These are phyloP conservation scores for Blastomyces percursus DNA, from an alignment of 2,329 filamentous ascomycete genomes.

Conservation along the genomic window DNA sequence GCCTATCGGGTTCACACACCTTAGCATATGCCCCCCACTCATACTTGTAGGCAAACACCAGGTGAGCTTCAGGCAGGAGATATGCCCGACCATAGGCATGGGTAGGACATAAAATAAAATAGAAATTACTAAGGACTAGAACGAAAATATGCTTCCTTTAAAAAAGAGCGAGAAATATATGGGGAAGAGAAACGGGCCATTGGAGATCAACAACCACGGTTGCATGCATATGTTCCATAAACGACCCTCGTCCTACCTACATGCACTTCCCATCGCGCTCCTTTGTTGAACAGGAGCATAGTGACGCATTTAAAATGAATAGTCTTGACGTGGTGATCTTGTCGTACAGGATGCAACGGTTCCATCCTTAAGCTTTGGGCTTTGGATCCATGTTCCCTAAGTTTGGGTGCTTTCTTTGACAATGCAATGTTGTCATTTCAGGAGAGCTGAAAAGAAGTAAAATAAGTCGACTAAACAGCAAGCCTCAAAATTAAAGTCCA, in stretches of 20 bases:
- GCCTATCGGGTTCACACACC: not conserved
- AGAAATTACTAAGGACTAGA: not conserved
- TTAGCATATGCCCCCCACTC: not conserved
- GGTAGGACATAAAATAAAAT: not conserved
- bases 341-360: conserved; percentile 3
- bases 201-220: not conserved
- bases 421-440: not conserved
- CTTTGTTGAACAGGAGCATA: not conserved
- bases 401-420: not conserved
- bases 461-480: not conserved
- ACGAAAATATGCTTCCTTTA: not conserved
- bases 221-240: not conserved
- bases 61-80: not conserved
- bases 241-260: not conserved
- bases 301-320: not conserved
- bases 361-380: not conserved
- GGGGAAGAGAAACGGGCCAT: not conserved
- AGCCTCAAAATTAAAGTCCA: not conserved
- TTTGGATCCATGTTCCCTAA: not conserved
- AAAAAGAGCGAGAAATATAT: not conserved
- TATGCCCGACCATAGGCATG: not conserved
- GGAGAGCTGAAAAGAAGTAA: not conserved
- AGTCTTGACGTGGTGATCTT: not conserved
- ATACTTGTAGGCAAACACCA: not conserved
- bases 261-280: not conserved